These are phyloP conservation scores for Lanmaoa rubissima DNA, from an alignment of 768 basidiomycete genomes.

Conservation along the genomic window DNA sequence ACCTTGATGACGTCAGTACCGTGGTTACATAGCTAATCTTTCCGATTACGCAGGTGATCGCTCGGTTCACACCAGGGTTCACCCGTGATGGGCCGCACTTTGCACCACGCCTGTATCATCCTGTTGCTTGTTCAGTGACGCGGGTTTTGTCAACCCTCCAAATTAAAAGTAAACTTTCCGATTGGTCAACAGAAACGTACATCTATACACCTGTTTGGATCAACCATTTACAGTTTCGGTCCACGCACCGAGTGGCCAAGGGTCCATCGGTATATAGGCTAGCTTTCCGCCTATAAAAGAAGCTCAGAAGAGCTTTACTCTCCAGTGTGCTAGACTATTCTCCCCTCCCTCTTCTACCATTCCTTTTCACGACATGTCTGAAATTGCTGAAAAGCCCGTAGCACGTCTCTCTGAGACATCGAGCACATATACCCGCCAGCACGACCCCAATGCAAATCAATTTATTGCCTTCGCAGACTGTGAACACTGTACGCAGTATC, in stretches of 20 bases:
- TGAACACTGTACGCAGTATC: slow-evolving; percentile 38
- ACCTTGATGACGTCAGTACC: slow-evolving; percentile 9
- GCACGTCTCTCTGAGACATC: slow-evolving; percentile 22
- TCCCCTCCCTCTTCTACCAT: not conserved
- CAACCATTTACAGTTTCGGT: slow-evolving; percentile 5
- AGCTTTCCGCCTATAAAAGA: slow-evolving; percentile 23
- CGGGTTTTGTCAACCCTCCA: not conserved
- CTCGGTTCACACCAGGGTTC: not conserved
- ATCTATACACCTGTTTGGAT: not conserved
- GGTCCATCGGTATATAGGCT: not conserved
- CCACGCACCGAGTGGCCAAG: not conserved
- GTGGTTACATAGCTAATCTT: not conserved
- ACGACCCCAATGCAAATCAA: slow-evolving; percentile 2
- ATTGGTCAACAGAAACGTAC: slow-evolving; percentile 2
- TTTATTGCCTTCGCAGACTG: slow-evolving; percentile 25
- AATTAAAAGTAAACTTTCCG: slow-evolving; percentile 4
- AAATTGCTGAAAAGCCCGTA: slow-evolving; percentile 14
- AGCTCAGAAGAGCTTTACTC: not conserved
- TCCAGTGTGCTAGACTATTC: not conserved
- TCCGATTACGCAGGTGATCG: slow-evolving; percentile 12
- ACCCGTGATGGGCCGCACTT: not conserved
- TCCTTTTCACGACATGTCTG: slow-evolving; percentile 21
- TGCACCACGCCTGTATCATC: not conserved
- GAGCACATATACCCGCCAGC: slow-evolving; percentile 9
- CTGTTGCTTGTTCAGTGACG: not conserved